Conservation (phyloP, 1,284 basidiomycete species). For the Ustilago nuda region DNA sequence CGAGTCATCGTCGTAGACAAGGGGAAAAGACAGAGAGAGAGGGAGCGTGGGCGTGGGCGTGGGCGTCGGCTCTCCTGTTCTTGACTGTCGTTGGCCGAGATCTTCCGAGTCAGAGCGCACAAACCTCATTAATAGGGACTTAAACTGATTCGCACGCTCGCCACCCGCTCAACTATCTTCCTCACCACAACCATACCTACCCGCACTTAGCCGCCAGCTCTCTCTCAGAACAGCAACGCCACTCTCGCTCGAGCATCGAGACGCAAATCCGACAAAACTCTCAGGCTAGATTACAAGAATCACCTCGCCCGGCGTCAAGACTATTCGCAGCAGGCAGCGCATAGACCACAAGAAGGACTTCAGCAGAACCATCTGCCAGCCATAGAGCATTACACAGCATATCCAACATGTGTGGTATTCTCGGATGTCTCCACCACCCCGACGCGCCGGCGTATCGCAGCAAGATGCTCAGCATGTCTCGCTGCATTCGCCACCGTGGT, state of each 20-base stretch:
- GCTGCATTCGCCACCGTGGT: slow-evolving; percentile 68
- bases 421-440: slow-evolving; percentile 67
- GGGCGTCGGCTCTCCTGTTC: not conserved
- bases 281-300: not conserved
- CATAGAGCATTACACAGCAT: not conserved
- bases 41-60: not conserved
- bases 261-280: not conserved
- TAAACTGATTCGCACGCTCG: not conserved
- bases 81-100: not conserved
- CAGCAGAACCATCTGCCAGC: not conserved
- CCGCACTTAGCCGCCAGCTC: not conserved
- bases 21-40: no score
- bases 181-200: not conserved
- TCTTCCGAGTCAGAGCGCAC: slow-evolving; percentile 1
- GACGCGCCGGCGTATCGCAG: slow-evolving; percentile 65
- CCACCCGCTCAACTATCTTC: not conserved
- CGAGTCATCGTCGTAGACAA: slow-evolving; percentile 12
- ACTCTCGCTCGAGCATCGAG: not conserved
- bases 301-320: not conserved
- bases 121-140: not conserved
- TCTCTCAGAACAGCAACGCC: not conserved
- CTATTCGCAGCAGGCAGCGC: not conserved
- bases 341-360: not conserved
- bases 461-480: slow-evolving; percentile 68
- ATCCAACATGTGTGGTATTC: slow-evolving; percentile 65